Evolutionary conservation across 78 protist genomes (phyloP), one percentile per base, ranked within the genome.

Genomic region (Bodo saltans): DNA sequence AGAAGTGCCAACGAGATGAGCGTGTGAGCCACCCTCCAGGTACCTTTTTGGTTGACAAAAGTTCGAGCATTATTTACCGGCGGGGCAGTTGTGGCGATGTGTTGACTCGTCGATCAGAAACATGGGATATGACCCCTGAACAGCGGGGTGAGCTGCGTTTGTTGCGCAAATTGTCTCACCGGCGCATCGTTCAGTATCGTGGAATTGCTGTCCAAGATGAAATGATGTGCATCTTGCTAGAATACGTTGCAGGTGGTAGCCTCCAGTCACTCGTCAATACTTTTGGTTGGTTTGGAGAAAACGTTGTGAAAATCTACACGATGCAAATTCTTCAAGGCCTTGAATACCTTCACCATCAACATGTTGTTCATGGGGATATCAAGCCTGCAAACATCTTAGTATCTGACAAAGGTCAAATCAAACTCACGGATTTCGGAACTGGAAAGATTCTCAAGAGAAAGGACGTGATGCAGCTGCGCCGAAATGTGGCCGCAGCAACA

Each of bases 371-470:
- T 29, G 29, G 90, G 30, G 93, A 91, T 34, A 88, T 91, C 87
- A 88, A 91, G 79, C 90, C 88, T 23, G 88, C 42, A 8, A 91
- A 88, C 85, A 86, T 87, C 42, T 83, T 91, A 27, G 79, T 91
- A 17, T 87, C 84, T 53, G 39, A 73, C 0, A 34, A 0, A 3
- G 94, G 92, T 41, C 23, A 3, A 26, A 40, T 76, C 30, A 91
- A 89, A 42, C 84, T 91, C 26, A 88, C 94, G 78, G 94, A 91
- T 69, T 91, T 91, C 52, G 94, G 95, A 72, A 90, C 47, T 84
- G 94, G 32, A 78, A 93, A 12, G 79, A 67, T 23, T 34, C 40
- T 3, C 92, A 42, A 8, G 81, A 76, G 17, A 17, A 8, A 38
- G 40, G 72, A 34, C 23, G 75, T 1, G 2, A 27, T 32, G 2